These are phyloP conservation scores for Crucihimalaya himalaica DNA, from an alignment of 345 rosid species.

Conservation along the genomic window DNA sequence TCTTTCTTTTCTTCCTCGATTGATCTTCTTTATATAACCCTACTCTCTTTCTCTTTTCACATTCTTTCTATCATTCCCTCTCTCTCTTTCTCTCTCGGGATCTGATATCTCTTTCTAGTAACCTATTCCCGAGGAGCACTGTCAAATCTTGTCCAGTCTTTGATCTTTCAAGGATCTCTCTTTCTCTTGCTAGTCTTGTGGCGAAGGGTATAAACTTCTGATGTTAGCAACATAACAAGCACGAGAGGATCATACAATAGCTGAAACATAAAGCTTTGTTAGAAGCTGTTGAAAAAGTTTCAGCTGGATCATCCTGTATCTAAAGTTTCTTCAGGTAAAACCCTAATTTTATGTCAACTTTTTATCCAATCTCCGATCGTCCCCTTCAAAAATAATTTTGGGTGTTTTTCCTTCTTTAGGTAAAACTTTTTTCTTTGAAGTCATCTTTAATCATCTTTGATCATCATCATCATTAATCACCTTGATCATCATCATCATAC, in stretches of 20 bases:
- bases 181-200: slow-evolving; percentile 37
- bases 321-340: slow-evolving; percentile 37
- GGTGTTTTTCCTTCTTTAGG: slow-evolving; percentile 6
- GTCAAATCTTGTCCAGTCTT: slow-evolving; percentile 39
- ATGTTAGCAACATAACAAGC: slow-evolving; percentile 10
- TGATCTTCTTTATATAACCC: slow-evolving; percentile 59
- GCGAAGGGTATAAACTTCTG: slow-evolving; percentile 27
- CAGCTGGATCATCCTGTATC: slow-evolving; percentile 15
- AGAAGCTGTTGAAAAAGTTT: slow-evolving; percentile 20
- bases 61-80: slow-evolving; percentile 40
- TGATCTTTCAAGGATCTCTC: slow-evolving; percentile 23
- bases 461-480: slow-evolving; percentile 10
- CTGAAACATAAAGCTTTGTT: slow-evolving; percentile 3
- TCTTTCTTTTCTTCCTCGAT: slow-evolving; percentile 31
- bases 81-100: slow-evolving; percentile 59
- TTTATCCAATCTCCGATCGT: neutral
- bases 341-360: slow-evolving; percentile 34
- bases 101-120: slow-evolving; percentile 51
- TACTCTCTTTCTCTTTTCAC: slow-evolving; percentile 52
- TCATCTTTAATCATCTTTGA: slow-evolving; percentile 14
- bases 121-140: slow-evolving; percentile 43
- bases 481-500: slow-evolving; percentile 26
- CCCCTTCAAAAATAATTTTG: neutral
- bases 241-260: slow-evolving; percentile 15
- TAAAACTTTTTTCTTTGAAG: slow-evolving; percentile 2